Conservation (phyloP, 2,329 filamentous ascomycete genomes). For the Nemania diffusa region DNA sequence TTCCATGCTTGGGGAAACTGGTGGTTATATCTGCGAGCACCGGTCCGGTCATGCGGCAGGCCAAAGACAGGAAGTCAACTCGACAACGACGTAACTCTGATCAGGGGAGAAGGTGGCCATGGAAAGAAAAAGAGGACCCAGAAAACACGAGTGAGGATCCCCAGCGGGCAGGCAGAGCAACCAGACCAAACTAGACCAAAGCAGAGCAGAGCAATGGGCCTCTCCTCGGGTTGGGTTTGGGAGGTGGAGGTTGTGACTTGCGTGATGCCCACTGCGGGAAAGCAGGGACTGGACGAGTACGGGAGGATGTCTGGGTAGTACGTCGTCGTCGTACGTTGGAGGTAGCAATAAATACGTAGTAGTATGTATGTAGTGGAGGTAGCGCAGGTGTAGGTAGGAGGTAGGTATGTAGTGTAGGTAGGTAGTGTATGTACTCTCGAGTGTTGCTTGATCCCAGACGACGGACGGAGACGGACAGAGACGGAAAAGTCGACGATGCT, state of each 20-base stretch:
- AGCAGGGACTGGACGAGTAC: slow-evolving; percentile 18
- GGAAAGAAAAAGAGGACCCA: slow-evolving; percentile 50
- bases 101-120: slow-evolving; percentile 52
- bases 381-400: slow-evolving; percentile 2
- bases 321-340: slow-evolving; percentile 2
- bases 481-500: slow-evolving; percentile 26
- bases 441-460: slow-evolving; percentile 27
- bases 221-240: slow-evolving; percentile 19
- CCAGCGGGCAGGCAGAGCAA: slow-evolving; percentile 30
- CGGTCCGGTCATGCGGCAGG: slow-evolving; percentile 49
- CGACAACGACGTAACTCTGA: slow-evolving; percentile 46
- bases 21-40: slow-evolving; percentile 53
- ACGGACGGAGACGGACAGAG: slow-evolving; percentile 22
- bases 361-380: neutral
- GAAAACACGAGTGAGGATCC: slow-evolving; percentile 39
- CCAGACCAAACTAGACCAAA: neutral
- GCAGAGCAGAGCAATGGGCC: slow-evolving; percentile 20
- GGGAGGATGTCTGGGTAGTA: neutral
- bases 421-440: too few relatives aligned
- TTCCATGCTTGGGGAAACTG: slow-evolving; percentile 64
- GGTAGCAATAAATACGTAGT: slow-evolving; percentile 2
- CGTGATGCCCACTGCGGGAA: slow-evolving; percentile 28
- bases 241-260: slow-evolving; percentile 33
- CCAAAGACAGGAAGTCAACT: slow-evolving; percentile 49
- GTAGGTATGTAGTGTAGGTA: too few relatives aligned